Conservation (phyloP, 78 protist genomes). For the Polysphondylium violaceum region DNA sequence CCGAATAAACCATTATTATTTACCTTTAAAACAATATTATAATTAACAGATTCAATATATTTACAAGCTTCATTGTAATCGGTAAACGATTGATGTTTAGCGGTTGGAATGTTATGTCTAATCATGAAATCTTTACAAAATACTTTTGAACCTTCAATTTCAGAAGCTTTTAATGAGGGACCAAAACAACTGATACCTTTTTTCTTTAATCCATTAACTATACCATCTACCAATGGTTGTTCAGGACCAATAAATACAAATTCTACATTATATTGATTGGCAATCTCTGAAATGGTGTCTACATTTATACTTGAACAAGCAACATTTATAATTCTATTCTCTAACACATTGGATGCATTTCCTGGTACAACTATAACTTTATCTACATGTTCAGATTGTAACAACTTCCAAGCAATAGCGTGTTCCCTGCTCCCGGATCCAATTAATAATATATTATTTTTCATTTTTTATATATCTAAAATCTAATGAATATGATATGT, state of each 20-base stretch:
- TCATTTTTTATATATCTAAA: neutral
- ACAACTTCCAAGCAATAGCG: slow-evolving; percentile 82
- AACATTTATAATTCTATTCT: slow-evolving; percentile 10
- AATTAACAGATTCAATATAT: slow-evolving; percentile 48
- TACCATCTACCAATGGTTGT: slow-evolving; percentile 91
- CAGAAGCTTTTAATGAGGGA: slow-evolving; percentile 88
- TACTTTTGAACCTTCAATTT: slow-evolving; percentile 91
- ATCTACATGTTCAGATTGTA: slow-evolving; percentile 45
- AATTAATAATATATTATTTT: slow-evolving; percentile 60
- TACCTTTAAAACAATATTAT: slow-evolving; percentile 36
- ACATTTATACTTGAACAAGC: slow-evolving; percentile 1
- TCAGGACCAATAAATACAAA: slow-evolving; percentile 94
- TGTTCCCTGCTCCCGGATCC: slow-evolving; percentile 80
- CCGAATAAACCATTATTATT: neutral
- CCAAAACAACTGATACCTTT: slow-evolving; percentile 84
- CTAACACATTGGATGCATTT: slow-evolving; percentile 32
- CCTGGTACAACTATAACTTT: slow-evolving; percentile 73
- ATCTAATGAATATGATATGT: neutral
- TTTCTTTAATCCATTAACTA: slow-evolving; percentile 71
- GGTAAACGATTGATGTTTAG: slow-evolving; percentile 66
- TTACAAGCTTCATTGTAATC: slow-evolving; percentile 61
- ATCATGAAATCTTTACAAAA: slow-evolving; percentile 93
- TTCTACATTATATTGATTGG: slow-evolving; percentile 18
- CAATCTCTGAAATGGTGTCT: neutral
- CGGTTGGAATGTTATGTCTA: slow-evolving; percentile 91